A percentile compares a stretch with the other conserved stretches of the same genome.
Conservation (phyloP, 1,284 basidiomycete species). For the Moesziomyces aphidis region DNA sequence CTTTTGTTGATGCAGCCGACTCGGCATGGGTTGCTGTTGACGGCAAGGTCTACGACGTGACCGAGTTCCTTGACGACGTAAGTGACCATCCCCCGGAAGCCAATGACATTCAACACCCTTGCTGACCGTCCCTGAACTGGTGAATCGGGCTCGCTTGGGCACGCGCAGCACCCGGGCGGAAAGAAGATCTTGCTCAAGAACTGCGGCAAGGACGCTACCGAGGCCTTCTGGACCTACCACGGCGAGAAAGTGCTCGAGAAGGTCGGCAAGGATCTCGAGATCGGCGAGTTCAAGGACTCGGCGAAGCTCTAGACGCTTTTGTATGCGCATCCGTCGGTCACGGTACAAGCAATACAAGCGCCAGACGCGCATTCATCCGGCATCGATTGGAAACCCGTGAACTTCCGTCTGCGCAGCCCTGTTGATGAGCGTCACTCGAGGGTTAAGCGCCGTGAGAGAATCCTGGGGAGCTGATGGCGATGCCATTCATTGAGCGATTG, state of each 20-base stretch:
- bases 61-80: slow-evolving; percentile 66
- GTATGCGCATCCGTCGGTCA: too few relatives aligned
- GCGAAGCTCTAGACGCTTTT: slow-evolving; percentile 51
- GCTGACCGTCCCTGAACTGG: not conserved
- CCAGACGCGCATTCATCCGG: too few relatives aligned
- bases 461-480: too few relatives aligned
- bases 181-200: slow-evolving; percentile 67
- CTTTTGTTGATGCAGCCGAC: slow-evolving; percentile 41
- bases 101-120: not conserved
- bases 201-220: slow-evolving; percentile 65
- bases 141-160: not conserved
- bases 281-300: slow-evolving; percentile 61
- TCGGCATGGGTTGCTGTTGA: slow-evolving; percentile 66
- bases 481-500: too few relatives aligned
- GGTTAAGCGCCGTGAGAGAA: too few relatives aligned
- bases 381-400: too few relatives aligned
- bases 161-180: slow-evolving; percentile 64
- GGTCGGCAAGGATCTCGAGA: slow-evolving; percentile 52
- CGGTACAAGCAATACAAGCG: slow-evolving; percentile 1
- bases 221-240: slow-evolving; percentile 66
- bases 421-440: too few relatives aligned
- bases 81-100: slow-evolving; percentile 4
- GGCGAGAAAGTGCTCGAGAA: slow-evolving; percentile 63
- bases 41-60: slow-evolving; percentile 66
- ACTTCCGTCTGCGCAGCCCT: too few relatives aligned